phyloP scores from a whole-genome alignment of 495 filamentous ascomycete genomes.

The Daldinia grandis region DNA sequence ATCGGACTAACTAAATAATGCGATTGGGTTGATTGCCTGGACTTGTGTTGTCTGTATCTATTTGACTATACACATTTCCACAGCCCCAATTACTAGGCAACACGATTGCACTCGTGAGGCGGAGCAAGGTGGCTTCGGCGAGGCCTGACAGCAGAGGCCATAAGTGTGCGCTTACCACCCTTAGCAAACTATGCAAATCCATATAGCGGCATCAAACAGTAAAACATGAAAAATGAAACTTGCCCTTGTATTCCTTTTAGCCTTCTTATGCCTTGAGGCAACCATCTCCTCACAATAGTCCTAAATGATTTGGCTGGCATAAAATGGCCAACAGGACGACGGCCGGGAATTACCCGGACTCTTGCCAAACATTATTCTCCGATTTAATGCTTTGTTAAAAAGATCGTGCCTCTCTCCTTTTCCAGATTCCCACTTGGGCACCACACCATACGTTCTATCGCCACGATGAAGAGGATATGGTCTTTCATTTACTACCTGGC shows the following conservation, averaged over 20 bases:
- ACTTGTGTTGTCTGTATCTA: background rate
- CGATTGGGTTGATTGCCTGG: background rate
- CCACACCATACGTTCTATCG: background rate
- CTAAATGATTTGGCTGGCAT: background rate
- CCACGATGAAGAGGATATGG: constrained; percentile 2
- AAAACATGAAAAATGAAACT: background rate
- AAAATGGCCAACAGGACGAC: background rate
- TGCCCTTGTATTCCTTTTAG: background rate
- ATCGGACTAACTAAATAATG: background rate
- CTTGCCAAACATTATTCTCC: background rate
- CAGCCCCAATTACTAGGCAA: background rate
- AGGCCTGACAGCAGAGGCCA: background rate
- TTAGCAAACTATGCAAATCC: background rate
- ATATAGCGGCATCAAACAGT: background rate
- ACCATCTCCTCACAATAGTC: background rate
- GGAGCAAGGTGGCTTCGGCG: background rate
- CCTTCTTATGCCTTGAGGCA: background rate
- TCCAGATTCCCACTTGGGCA: background rate
- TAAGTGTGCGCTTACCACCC: background rate
- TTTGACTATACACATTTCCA: background rate
- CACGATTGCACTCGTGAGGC: background rate
- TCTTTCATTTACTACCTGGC: constrained; percentile 22
- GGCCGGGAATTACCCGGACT: constrained; percentile 1
- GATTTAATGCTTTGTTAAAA: background rate
- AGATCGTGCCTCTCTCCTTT: background rate